A percentile compares a stretch with the other conserved stretches of the same genome.
These are phyloP conservation scores for Penicillium coprophilum DNA, from an alignment of 495 filamentous ascomycete genomes.

Conservation along the genomic window DNA sequence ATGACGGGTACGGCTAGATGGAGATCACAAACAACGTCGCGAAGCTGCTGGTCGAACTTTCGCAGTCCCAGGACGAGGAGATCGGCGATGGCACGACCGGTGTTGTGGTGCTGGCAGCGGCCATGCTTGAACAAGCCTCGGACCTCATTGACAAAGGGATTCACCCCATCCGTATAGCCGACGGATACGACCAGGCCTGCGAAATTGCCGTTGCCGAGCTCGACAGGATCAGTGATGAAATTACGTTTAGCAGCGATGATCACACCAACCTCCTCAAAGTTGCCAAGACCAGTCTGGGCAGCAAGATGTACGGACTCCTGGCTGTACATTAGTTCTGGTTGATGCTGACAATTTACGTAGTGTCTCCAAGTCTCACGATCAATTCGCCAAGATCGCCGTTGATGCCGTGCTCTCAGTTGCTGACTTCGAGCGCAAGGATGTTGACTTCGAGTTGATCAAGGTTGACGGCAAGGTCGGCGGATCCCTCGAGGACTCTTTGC, in stretches of 20 bases:
- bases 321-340: not conserved
- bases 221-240: constrained; percentile 86
- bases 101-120: constrained; percentile 94
- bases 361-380: constrained; percentile 97
- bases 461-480: constrained; percentile 98
- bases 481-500: constrained; percentile 86
- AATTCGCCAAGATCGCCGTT: constrained; percentile 95
- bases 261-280: constrained; percentile 86
- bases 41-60: constrained; percentile 95
- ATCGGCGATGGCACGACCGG: constrained; percentile 98
- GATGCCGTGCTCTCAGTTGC: constrained; percentile 97
- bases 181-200: constrained; percentile 95
- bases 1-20: constrained; percentile 58
- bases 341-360: constrained; percentile 36
- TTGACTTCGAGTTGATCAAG: constrained; percentile 99
- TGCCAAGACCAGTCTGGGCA: constrained; percentile 92
- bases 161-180: constrained; percentile 96
- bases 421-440: constrained; percentile 93
- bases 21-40: constrained; percentile 98
- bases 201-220: constrained; percentile 92
- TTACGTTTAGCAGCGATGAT: constrained; percentile 76
- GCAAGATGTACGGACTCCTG: constrained; percentile 70
- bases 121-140: constrained; percentile 94
- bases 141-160: constrained; percentile 99
- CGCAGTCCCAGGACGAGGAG: constrained; percentile 98